Percentiles rank a stretch among this genome's conserved stretches.
Evolutionary conservation across 2,329 filamentous ascomycete species (phyloP).

Genomic region (Colletotrichum caudatum): DNA sequence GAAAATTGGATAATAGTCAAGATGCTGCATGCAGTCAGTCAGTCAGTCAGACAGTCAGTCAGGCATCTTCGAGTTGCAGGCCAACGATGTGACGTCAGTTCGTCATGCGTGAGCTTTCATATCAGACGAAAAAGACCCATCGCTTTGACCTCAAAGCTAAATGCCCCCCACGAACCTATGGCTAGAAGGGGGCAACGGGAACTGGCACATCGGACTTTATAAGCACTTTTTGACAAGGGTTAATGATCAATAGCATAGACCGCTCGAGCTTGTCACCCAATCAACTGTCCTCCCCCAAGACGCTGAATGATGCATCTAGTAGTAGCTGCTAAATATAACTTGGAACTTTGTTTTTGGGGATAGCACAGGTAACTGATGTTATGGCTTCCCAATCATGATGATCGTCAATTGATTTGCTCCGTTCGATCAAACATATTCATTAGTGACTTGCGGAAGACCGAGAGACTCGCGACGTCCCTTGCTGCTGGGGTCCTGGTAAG

Average conservation of each 20-base stretch:
- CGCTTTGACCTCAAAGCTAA: not conserved
- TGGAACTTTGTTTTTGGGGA: no score
- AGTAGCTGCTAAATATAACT: no score
- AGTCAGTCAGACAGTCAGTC: not conserved
- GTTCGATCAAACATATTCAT: not conserved
- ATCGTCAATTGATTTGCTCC: not conserved
- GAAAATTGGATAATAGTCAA: not conserved
- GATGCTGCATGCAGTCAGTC: not conserved
- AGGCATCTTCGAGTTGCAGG: not conserved
- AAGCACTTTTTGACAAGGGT: not conserved
- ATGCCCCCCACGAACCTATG: not conserved
- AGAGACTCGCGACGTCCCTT: constrained; percentile 48
- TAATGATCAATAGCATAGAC: not conserved
- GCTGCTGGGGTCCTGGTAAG: constrained; percentile 65
- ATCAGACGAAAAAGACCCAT: not conserved
- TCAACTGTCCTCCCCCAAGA: not conserved
- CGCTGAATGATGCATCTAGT: not conserved
- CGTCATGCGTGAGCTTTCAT: not conserved
- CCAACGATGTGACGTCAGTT: not conserved
- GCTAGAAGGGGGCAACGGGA: not conserved
- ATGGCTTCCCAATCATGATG: not conserved
- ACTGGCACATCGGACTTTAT: not conserved
- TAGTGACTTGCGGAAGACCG: constrained; percentile 16
- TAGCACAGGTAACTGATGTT: not conserved
- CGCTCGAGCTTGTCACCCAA: not conserved